These are phyloP conservation scores for Colletotrichum plurivorum DNA, from an alignment of 2,329 filamentous ascomycete species.

Conservation along the genomic window DNA sequence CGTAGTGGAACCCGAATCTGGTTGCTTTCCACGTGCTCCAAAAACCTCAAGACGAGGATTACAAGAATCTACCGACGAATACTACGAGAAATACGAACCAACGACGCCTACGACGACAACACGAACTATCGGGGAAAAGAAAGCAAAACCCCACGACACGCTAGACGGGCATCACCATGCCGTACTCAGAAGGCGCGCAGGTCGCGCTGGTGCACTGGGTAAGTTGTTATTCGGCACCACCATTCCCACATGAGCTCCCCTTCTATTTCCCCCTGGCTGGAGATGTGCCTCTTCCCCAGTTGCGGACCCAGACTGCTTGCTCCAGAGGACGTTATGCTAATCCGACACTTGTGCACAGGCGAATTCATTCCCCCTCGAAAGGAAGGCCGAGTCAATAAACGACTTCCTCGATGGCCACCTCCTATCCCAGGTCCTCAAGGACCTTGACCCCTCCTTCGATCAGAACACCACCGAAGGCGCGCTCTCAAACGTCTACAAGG, in stretches of 20 bases:
- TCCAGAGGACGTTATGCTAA: constrained; percentile 36
- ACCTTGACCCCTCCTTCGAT: constrained; percentile 71
- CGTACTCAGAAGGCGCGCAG: constrained; percentile 62
- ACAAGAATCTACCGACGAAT: neutral
- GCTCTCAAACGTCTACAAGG: constrained; percentile 68
- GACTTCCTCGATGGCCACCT: constrained; percentile 68
- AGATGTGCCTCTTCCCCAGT: neutral
- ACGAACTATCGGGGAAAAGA: neutral
- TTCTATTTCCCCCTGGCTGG: constrained; percentile 3
- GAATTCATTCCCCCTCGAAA: constrained; percentile 61
- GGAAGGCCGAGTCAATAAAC: constrained; percentile 63
- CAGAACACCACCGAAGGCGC: constrained; percentile 27
- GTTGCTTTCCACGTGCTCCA: constrained; percentile 30
- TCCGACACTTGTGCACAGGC: constrained; percentile 23
- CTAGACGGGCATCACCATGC: constrained; percentile 48
- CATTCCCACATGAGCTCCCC: constrained; percentile 2
- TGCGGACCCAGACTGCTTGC: constrained; percentile 30
- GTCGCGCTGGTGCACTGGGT: constrained; percentile 71
- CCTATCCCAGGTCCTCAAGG: constrained; percentile 69
- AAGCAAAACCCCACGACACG: constrained; percentile 9
- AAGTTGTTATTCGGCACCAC: constrained; percentile 44
- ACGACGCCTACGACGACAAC: constrained; percentile 19
- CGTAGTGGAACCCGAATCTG: constrained; percentile 34
- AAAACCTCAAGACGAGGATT: constrained; percentile 5
- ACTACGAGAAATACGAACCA: constrained; percentile 8